phyloP scores from a whole-genome alignment of 306 rosid genomes.

The Potentilla sterilis region DNA sequence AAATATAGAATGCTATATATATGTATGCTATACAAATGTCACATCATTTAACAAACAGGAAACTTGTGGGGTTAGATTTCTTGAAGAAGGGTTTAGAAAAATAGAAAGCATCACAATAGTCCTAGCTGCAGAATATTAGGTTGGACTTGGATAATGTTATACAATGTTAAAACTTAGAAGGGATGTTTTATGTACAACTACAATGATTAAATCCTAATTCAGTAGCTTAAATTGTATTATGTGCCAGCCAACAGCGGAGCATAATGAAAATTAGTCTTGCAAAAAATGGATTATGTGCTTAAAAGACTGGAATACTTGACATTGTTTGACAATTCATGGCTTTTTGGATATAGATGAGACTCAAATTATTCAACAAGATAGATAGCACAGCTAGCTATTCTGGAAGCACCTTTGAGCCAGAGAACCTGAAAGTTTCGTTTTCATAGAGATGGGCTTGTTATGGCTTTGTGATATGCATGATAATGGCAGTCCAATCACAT shows the following conservation, averaged over 20 bases:
- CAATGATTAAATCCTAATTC: neutral
- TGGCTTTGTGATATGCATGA: neutral
- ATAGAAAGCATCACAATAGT: neutral
- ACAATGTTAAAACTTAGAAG: neutral
- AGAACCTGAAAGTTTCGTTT: neutral
- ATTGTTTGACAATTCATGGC: neutral
- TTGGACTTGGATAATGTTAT: constrained; percentile 8
- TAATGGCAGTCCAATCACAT: neutral
- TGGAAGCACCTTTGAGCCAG: neutral
- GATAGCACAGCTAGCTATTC: neutral
- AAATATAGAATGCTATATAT: neutral
- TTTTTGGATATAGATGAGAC: neutral
- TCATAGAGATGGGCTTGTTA: neutral
- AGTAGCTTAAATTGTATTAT: neutral
- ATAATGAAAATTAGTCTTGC: neutral
- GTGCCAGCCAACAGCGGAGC: neutral
- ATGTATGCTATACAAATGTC: neutral
- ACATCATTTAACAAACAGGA: constrained; percentile 3
- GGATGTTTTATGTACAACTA: neutral
- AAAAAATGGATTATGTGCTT: neutral
- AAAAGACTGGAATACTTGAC: neutral
- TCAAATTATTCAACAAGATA: neutral
- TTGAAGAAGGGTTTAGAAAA: neutral
- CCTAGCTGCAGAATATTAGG: neutral
- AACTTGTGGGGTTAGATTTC: neutral